Base-by-base conservation (phyloP, 768 basidiomycete genomes). In the Pleurotus eryngii region DNA sequence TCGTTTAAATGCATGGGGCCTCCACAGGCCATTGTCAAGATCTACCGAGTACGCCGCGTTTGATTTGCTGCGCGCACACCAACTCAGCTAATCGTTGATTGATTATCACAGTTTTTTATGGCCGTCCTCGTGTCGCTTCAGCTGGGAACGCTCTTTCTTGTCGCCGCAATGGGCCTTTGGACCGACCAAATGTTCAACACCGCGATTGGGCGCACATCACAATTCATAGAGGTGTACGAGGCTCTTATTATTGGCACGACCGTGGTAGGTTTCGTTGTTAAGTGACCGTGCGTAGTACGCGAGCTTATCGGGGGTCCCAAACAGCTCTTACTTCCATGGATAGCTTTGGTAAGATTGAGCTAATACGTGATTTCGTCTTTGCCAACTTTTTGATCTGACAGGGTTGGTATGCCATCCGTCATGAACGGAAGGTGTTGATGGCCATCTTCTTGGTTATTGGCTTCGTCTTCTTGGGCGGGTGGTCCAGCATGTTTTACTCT, bases 381-480 rank as follows among this genome's bases (percentile, higher is more conserved):
- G n/a, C 54, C 46, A 17, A 45, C 42, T 17, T 45, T 45, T n/a
- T 6, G 11, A 7, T 22, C 42, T 45, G n/a, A 17, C 50, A 82
- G 82, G 84, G 84, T 17, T 84, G 80, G 80, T 79, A 74, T 58
- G 73, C 80, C 11, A 78, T 84, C 18, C 75, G 75, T 8, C 68
- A 68, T 1, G 83, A 86, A 64, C 67, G 67, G 62, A 78, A 70
- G 57, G 49, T 53, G 12, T 46, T 76, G 47, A 80, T 82, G 69
- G 49, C 67, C 22, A 56, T 66, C 4, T 85, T 83, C 72, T 66
- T 84, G 22, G 66, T 61, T 27, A 66, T 80, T 35, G 72, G 68
- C 2, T 66, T 78, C 49, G 47, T 71, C 40, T 71, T 82, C 56
- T 64, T 72, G 26, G 40, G 63, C 0, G 70, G 68, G 1, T 78